Conservation (phyloP, 1,139 yeast genomes). For the Yamadazyma membranifaciens region DNA sequence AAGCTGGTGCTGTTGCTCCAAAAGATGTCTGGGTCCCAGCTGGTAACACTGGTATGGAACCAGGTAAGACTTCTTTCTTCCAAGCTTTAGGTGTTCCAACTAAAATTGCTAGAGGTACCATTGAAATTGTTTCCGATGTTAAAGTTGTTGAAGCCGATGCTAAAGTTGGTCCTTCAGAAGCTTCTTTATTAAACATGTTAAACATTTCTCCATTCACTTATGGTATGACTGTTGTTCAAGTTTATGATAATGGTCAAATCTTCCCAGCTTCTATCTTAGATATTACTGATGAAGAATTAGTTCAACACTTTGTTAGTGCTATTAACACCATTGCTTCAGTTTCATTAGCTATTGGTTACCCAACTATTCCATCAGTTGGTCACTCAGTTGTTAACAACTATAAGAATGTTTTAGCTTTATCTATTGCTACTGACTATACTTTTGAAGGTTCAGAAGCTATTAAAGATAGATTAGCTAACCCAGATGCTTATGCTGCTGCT, state of each 20-base stretch:
- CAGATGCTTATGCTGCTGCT: slow-evolving; percentile 97
- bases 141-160: slow-evolving; percentile 84
- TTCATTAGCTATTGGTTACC: slow-evolving; percentile 98
- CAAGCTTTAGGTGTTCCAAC: slow-evolving; percentile 99
- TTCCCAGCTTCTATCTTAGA: slow-evolving; percentile 97
- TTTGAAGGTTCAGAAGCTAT: slow-evolving; percentile 98
- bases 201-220: slow-evolving; percentile 99
- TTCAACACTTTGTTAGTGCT: slow-evolving; percentile 89
- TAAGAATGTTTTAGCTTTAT: slow-evolving; percentile 97
- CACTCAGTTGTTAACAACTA: slow-evolving; percentile 99
- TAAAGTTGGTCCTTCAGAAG: slow-evolving; percentile 99
- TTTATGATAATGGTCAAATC: slow-evolving; percentile 97
- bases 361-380: slow-evolving; percentile 99
- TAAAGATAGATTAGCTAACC: slow-evolving; percentile 89
- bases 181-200: slow-evolving; percentile 97
- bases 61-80: slow-evolving; percentile 99
- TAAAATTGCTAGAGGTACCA: slow-evolving; percentile 99
- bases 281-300: slow-evolving; percentile 96
- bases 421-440: slow-evolving; percentile 98
- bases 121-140: slow-evolving; percentile 97
- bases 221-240: slow-evolving; percentile 96
- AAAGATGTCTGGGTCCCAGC: slow-evolving; percentile 97
- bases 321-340: slow-evolving; percentile 91
- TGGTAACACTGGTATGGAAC: slow-evolving; percentile 99
- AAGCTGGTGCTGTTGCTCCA: slow-evolving; percentile 99